Evolutionary conservation across 768 basidiomycete genomes (phyloP).

Genomic region (Boletellus ananas): DNA sequence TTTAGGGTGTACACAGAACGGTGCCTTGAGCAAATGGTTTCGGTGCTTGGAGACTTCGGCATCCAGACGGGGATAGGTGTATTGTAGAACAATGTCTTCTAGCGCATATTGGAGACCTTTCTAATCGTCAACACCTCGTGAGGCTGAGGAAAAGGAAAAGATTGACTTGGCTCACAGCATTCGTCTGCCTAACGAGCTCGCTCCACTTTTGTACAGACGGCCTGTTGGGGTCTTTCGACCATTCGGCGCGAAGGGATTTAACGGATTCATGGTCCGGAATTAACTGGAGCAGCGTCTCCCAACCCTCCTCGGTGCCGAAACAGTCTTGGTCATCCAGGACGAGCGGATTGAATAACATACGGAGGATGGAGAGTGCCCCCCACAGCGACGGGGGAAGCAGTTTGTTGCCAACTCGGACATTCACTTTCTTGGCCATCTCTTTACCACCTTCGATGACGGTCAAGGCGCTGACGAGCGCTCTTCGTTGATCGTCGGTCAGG

Average conservation of each 20-base stretch:
- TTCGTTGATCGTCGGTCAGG: constrained; percentile 88
- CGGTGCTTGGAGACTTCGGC: constrained; percentile 96
- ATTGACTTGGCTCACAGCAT: constrained; percentile 30
- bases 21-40: constrained; percentile 96
- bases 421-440: constrained; percentile 78
- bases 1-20: constrained; percentile 95
- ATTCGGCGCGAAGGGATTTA: constrained; percentile 49
- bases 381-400: constrained; percentile 70
- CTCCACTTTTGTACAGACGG: constrained; percentile 73
- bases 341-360: constrained; percentile 55
- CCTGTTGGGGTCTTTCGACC: constrained; percentile 50
- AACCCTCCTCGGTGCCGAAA: constrained; percentile 67
- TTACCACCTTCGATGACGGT: constrained; percentile 80
- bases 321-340: constrained; percentile 83
- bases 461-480: constrained; percentile 81
- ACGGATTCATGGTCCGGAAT: constrained; percentile 61
- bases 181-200: constrained; percentile 40
- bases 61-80: constrained; percentile 95
- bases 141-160: neutral
- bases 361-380: constrained; percentile 52
- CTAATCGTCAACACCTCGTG: constrained; percentile 1
- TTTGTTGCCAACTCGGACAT: constrained; percentile 49
- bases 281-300: constrained; percentile 67
- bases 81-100: constrained; percentile 88
- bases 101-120: constrained; percentile 45